Evolutionary conservation across 225 moss, liverwort and hornwort species (phyloP), one percentile per base, ranked within the genome.

Genomic region (Takakia lepidozioides): DNA sequence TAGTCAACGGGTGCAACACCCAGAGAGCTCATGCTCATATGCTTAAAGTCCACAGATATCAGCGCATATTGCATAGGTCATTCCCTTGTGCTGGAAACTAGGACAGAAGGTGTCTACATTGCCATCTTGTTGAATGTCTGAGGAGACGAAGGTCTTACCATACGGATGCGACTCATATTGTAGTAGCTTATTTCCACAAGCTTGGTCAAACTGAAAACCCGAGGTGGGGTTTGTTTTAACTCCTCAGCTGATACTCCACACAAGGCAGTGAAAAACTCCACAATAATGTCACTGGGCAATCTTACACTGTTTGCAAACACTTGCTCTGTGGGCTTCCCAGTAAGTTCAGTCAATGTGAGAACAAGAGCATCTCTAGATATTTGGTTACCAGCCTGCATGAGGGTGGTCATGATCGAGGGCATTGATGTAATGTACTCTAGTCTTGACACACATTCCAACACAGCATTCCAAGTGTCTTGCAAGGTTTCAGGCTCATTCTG

Each of bases 161-260:
- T 88, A 60, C 98, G 87, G 41, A 99, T 99, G 49, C 98, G 87
- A 24, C 87, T 77, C 87, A 91, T 91, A 48, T 99, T 99, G 62
- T 99, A 99, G 68, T 99, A 99, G 61, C 98, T 99, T 19, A 99
- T 99, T 61, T 99, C 98, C 56, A 99, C 91, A 54, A 99, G 78
- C 56, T 99, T 99, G 39, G 87, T 87, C 57, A 99, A 72, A 81
- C 98, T 99, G 58, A 99, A 99, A 51, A 99, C 91, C 56, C 98
- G 87, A 25, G 98, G 80, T 28, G 98, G 98, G 48, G 77, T 76
- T 72, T 99, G 98, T 43, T 61, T 91, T 61, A 99, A 62, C 55
- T 99, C 98, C 67, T 99, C 98, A 15, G 87, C 87, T 56, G 98
- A 99, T 48, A 99, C 87, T 47, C 91, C 87, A 63, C 98, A 99